A percentile compares a stretch with the other conserved stretches of the same genome.
phyloP scores from a whole-genome alignment of 73 alveolate genomes.

The Paramecium caudatum region DNA sequence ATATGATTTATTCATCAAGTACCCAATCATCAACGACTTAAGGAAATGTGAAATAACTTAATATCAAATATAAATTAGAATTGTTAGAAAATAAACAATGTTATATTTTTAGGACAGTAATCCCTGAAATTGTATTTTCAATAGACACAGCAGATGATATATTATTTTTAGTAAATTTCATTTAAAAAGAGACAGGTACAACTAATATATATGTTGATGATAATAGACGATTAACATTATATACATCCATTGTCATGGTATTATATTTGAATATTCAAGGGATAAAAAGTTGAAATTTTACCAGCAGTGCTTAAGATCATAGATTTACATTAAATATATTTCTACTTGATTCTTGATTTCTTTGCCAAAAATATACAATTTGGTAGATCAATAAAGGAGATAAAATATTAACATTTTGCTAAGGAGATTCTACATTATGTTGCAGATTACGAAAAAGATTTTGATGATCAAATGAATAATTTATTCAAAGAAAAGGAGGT shows the following conservation, averaged over 20 bases:
- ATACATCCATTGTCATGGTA: conserved; percentile 28
- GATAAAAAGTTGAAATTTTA: neutral
- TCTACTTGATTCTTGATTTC: conserved; percentile 11
- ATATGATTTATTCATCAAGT: neutral
- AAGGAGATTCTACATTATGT: conserved; percentile 44
- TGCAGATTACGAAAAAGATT: conserved; percentile 46
- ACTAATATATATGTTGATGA: conserved; percentile 58
- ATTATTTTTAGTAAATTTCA: neutral
- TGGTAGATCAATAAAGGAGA: conserved; percentile 16
- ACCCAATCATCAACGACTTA: neutral
- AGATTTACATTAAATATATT: conserved; percentile 23
- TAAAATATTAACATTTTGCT: neutral
- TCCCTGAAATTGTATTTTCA: conserved; percentile 38
- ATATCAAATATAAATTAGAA: conserved; percentile 13
- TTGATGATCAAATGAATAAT: neutral
- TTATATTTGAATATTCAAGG: neutral
- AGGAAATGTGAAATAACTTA: neutral
- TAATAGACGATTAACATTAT: neutral
- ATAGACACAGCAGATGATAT: conserved; percentile 67
- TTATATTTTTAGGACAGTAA: neutral
- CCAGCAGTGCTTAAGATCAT: neutral
- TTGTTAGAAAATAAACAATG: conserved; percentile 32
- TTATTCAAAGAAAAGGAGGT: neutral
- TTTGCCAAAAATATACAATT: neutral
- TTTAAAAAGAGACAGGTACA: conserved; percentile 9